These are phyloP conservation scores for Glebionis coronaria DNA, from an alignment of 129 eudicot species.

Conservation along the genomic window DNA sequence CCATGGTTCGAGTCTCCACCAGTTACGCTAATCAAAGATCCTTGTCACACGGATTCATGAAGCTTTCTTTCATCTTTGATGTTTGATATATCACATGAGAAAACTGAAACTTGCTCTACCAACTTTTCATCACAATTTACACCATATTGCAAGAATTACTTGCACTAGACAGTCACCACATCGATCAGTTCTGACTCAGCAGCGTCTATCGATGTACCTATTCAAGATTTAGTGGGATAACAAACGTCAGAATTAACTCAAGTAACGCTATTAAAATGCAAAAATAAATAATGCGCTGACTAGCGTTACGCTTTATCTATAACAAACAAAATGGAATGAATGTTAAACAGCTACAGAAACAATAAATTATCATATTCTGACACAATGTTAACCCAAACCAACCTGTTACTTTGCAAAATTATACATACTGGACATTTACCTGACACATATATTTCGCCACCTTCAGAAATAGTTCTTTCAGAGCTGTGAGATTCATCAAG, in stretches of 20 bases:
- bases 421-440: background rate
- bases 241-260: background rate
- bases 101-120: background rate
- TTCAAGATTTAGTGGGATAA: background rate
- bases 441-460: background rate
- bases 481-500: slow-evolving; percentile 13
- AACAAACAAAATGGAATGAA: no score
- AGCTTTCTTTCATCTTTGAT: slow-evolving; percentile 4
- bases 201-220: slow-evolving; percentile 18
- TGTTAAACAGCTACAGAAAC: no score
- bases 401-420: background rate
- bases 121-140: slow-evolving; percentile 12
- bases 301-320: no score
- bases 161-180: slow-evolving; percentile 15
- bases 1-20: no score
- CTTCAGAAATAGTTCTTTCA: background rate
- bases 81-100: background rate
- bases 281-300: background rate
- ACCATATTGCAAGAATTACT: slow-evolving; percentile 11
- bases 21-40: no score
- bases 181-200: slow-evolving; percentile 9
- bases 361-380: no score
- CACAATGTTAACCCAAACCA: background rate
- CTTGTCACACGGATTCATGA: background rate
- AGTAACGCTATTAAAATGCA: background rate